These are phyloP conservation scores for Clohesyomyces aquaticus DNA, from an alignment of 495 filamentous ascomycete species.

Conservation along the genomic window DNA sequence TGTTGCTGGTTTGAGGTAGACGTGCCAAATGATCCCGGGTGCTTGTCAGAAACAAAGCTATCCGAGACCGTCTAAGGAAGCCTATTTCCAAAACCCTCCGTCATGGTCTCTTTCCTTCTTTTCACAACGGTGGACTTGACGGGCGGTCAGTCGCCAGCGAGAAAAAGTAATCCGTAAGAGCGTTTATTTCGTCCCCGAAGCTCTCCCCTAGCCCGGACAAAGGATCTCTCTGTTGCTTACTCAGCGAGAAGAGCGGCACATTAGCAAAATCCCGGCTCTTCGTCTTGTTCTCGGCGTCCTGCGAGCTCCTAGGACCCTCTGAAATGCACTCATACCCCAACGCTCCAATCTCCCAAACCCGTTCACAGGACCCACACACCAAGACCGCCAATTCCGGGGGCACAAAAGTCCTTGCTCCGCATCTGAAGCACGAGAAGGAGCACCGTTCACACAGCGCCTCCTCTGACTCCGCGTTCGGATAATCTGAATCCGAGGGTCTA, in stretches of 20 bases:
- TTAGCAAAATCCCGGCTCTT: background rate
- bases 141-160: slow-evolving; percentile 21
- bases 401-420: slow-evolving; percentile 12
- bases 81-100: too few species aligned
- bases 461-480: background rate
- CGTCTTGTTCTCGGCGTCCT: background rate
- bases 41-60: too few species aligned
- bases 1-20: too few species aligned
- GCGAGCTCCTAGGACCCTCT: background rate
- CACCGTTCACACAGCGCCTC: slow-evolving; percentile 34
- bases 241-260: too few species aligned
- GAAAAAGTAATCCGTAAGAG: slow-evolving; percentile 29
- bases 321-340: slow-evolving; percentile 24
- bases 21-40: too few species aligned
- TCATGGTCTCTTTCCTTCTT: too few species aligned
- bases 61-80: too few species aligned
- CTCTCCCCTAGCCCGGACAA: too few species aligned
- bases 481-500: slow-evolving; percentile 19
- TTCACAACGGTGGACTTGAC: slow-evolving; percentile 16
- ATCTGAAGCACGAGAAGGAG: slow-evolving; percentile 40
- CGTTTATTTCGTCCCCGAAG: slow-evolving; percentile 34
- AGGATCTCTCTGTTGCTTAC: too few species aligned
- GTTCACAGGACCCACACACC: slow-evolving; percentile 9
- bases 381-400: background rate
- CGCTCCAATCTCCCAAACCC: slow-evolving; percentile 27